Evolutionary conservation across 352 stramenopile species (phyloP).

Genomic region (Phytophthora boehmeriae): DNA sequence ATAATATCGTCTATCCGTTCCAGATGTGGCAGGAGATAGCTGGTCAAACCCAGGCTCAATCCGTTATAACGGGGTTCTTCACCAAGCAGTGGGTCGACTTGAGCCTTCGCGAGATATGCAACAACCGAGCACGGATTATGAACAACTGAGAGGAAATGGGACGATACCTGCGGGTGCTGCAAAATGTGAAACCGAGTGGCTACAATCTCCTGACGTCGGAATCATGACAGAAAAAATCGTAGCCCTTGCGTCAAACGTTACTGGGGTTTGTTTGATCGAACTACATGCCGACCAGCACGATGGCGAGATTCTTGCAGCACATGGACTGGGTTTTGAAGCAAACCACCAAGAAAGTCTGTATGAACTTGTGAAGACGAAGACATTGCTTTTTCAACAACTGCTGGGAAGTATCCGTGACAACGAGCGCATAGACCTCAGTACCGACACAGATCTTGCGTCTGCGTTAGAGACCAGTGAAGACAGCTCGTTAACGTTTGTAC

Average conservation of each 20-base stretch:
- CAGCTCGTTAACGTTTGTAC: slow-evolving; percentile 52
- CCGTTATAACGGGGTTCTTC: slow-evolving; percentile 48
- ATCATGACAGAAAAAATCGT: slow-evolving; percentile 40
- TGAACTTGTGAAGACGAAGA: slow-evolving; percentile 14
- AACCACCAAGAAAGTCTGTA: slow-evolving; percentile 14
- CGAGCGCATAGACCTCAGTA: slow-evolving; percentile 47
- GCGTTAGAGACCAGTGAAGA: slow-evolving; percentile 21
- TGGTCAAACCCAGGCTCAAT: slow-evolving; percentile 23
- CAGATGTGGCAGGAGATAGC: slow-evolving; percentile 51
- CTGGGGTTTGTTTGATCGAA: slow-evolving; percentile 57
- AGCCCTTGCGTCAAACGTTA: slow-evolving; percentile 20
- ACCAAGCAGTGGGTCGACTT: slow-evolving; percentile 34
- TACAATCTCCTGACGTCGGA: slow-evolving; percentile 40
- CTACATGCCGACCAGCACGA: slow-evolving; percentile 46
- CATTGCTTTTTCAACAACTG: slow-evolving; percentile 41
- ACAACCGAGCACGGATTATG: not conserved
- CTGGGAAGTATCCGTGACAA: slow-evolving; percentile 42
- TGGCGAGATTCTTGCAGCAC: slow-evolving; percentile 35
- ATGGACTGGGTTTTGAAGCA: slow-evolving; percentile 22
- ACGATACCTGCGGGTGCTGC: slow-evolving; percentile 10
- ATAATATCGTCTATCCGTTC: slow-evolving; percentile 74
- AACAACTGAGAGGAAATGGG: slow-evolving; percentile 4
- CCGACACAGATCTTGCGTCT: slow-evolving; percentile 34
- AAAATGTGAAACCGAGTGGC: slow-evolving; percentile 33
- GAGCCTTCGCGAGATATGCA: slow-evolving; percentile 12